These are phyloP conservation scores for Plasmodium sp. DNA, from an alignment of 169 alveolate species.

Conservation along the genomic window DNA sequence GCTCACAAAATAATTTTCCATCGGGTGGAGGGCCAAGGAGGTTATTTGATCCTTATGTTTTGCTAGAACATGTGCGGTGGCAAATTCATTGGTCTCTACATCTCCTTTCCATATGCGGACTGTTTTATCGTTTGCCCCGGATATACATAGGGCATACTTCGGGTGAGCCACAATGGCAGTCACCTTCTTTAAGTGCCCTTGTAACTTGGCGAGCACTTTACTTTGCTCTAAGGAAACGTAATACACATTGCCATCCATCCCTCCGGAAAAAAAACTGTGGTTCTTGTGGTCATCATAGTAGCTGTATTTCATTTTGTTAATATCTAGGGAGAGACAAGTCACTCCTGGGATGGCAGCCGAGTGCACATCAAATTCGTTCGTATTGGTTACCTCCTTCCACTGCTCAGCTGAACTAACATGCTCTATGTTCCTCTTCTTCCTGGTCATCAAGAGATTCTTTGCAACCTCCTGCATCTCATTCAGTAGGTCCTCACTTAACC, in stretches of 20 bases:
- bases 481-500: slow-evolving; percentile 78
- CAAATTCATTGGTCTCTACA: slow-evolving; percentile 73
- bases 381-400: slow-evolving; percentile 67
- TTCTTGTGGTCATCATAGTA: slow-evolving; percentile 56
- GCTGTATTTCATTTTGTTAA: slow-evolving; percentile 20
- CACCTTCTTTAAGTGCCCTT: slow-evolving; percentile 83
- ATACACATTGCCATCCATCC: slow-evolving; percentile 85
- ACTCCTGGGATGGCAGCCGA: slow-evolving; percentile 83
- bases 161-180: slow-evolving; percentile 81
- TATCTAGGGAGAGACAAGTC: slow-evolving; percentile 76
- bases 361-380: slow-evolving; percentile 80
- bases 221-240: slow-evolving; percentile 79
- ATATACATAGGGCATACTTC: slow-evolving; percentile 36
- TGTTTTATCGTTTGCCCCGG: slow-evolving; percentile 88
- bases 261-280: slow-evolving; percentile 86
- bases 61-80: slow-evolving; percentile 76
- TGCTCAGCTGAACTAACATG: slow-evolving; percentile 29
- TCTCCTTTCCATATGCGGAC: slow-evolving; percentile 83
- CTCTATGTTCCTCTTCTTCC: slow-evolving; percentile 82
- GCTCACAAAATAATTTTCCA: slow-evolving; percentile 84
- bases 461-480: slow-evolving; percentile 79
- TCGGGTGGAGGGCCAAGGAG: slow-evolving; percentile 85
- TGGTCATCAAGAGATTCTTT: slow-evolving; percentile 78
- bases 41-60: slow-evolving; percentile 83
- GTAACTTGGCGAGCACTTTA: slow-evolving; percentile 75